These are phyloP conservation scores for Boletus subparvulus DNA, from an alignment of 768 basidiomycete genomes.

Conservation along the genomic window DNA sequence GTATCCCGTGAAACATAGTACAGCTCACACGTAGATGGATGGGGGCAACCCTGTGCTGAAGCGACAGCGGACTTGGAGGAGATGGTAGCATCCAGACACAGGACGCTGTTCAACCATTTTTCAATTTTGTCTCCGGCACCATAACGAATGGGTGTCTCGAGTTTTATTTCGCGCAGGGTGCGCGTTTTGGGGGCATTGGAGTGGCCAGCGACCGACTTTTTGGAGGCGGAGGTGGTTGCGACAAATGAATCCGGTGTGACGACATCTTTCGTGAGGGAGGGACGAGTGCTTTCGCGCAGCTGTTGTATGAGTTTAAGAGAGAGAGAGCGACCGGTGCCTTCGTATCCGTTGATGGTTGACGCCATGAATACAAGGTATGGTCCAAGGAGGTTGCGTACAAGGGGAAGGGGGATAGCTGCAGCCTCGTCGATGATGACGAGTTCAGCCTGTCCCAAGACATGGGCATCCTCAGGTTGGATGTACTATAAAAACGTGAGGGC, in stretches of 20 bases:
- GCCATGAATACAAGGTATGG: slow-evolving; percentile 98
- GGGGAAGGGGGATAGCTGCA: slow-evolving; percentile 94
- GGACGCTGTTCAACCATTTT: slow-evolving; percentile 86
- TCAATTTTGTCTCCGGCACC: slow-evolving; percentile 84
- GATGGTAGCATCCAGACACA: slow-evolving; percentile 88
- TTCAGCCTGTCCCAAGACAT: slow-evolving; percentile 97
- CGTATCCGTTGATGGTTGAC: slow-evolving; percentile 99
- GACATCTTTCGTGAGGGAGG: slow-evolving; percentile 67
- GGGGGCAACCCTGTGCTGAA: slow-evolving; percentile 77
- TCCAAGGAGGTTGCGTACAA: slow-evolving; percentile 92
- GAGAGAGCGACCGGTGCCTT: slow-evolving; percentile 97
- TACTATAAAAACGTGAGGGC: slow-evolving; percentile 55
- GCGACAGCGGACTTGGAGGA: slow-evolving; percentile 41
- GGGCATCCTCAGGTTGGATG: slow-evolving; percentile 96
- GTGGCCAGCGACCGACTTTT: slow-evolving; percentile 50
- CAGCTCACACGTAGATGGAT: slow-evolving; percentile 90
- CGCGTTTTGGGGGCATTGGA: slow-evolving; percentile 62
- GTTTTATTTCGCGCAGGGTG: slow-evolving; percentile 87
- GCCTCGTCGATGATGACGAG: slow-evolving; percentile 98
- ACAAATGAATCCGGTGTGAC: slow-evolving; percentile 40
- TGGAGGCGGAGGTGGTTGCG: slow-evolving; percentile 41
- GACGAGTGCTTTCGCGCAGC: slow-evolving; percentile 85
- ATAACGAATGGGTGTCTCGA: slow-evolving; percentile 95
- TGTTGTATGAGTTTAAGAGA: slow-evolving; percentile 98
- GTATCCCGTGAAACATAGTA: slow-evolving; percentile 97